These are phyloP conservation scores for Scheffersomyces cryptocercus DNA, from an alignment of 1,139 yeast genomes.

Conservation along the genomic window DNA sequence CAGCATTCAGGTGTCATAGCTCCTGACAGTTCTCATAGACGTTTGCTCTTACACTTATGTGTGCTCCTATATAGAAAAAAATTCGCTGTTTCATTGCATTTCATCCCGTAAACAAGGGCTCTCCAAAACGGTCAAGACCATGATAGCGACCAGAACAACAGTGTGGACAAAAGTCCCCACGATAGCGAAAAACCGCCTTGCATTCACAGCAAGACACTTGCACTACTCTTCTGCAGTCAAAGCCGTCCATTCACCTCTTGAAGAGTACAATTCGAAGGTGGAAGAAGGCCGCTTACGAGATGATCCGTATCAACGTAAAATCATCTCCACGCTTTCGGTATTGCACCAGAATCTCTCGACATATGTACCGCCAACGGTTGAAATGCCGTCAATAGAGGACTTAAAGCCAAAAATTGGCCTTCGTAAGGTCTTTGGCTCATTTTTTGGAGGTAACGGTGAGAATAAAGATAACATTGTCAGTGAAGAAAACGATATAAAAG, in stretches of 20 bases:
- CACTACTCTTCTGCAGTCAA: too few species aligned
- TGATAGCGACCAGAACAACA: too few species aligned
- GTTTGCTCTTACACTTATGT: too few species aligned
- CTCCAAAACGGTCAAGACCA: too few species aligned
- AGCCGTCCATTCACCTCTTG: slow-evolving; percentile 41
- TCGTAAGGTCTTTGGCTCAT: slow-evolving; percentile 35
- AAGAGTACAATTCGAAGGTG: slow-evolving; percentile 62
- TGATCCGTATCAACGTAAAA: slow-evolving; percentile 69
- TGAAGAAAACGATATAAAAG: slow-evolving; percentile 51
- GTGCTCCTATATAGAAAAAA: too few species aligned
- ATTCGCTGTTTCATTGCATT: too few species aligned
- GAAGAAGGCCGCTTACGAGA: slow-evolving; percentile 52
- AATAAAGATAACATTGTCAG: slow-evolving; percentile 6
- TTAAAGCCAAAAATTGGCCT: slow-evolving; percentile 52
- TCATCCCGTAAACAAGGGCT: too few species aligned
- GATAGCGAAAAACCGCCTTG: too few species aligned
- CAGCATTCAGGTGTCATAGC: too few species aligned
- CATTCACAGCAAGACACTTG: too few species aligned
- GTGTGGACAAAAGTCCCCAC: too few species aligned
- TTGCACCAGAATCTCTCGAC: slow-evolving; percentile 48
- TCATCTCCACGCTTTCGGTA: slow-evolving; percentile 53
- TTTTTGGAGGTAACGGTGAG: slow-evolving; percentile 23
- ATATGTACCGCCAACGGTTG: slow-evolving; percentile 59
- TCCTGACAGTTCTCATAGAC: too few species aligned
- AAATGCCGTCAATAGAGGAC: slow-evolving; percentile 47